A percentile compares a stretch with the other conserved stretches of the same genome.
phyloP scores from a whole-genome alignment of 805 yeast species.

The Starmerella davenportii region DNA sequence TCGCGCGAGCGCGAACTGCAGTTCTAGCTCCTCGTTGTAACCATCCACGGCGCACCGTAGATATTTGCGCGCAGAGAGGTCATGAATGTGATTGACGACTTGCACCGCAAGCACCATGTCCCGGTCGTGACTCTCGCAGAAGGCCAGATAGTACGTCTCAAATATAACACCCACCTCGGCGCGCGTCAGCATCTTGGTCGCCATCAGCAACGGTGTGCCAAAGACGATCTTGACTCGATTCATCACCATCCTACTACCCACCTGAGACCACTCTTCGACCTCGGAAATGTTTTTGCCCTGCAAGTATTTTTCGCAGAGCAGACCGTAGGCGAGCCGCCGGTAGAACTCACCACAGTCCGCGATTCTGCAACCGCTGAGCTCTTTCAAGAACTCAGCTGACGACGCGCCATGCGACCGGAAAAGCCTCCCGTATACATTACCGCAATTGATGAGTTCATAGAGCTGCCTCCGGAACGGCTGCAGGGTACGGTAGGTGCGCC shows the following conservation, averaged over 20 bases:
- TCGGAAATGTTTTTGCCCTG: not conserved
- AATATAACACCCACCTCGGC: not conserved
- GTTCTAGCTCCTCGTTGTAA: not conserved
- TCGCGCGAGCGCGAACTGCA: not conserved
- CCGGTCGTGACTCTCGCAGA: not conserved
- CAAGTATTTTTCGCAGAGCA: not conserved
- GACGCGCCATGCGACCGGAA: not conserved
- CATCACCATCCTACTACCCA: not conserved
- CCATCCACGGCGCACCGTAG: not conserved
- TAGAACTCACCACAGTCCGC: not conserved
- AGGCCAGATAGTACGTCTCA: not conserved
- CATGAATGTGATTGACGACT: not conserved
- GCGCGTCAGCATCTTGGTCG: not conserved
- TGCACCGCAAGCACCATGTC: not conserved
- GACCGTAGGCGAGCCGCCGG: not conserved
- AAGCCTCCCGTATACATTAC: not conserved
- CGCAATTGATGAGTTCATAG: not conserved
- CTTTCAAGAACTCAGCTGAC: not conserved
- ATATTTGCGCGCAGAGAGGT: not conserved
- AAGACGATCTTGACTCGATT: not conserved
- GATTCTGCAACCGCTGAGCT: not conserved
- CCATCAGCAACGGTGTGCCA: not conserved
- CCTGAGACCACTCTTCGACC: not conserved
- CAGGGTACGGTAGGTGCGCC: not conserved
- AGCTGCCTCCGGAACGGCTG: not conserved